Percentiles rank a stretch among this genome's conserved stretches.
Conservation (phyloP, 2,329 filamentous ascomycete species). For the Xylariaceae sp. region DNA sequence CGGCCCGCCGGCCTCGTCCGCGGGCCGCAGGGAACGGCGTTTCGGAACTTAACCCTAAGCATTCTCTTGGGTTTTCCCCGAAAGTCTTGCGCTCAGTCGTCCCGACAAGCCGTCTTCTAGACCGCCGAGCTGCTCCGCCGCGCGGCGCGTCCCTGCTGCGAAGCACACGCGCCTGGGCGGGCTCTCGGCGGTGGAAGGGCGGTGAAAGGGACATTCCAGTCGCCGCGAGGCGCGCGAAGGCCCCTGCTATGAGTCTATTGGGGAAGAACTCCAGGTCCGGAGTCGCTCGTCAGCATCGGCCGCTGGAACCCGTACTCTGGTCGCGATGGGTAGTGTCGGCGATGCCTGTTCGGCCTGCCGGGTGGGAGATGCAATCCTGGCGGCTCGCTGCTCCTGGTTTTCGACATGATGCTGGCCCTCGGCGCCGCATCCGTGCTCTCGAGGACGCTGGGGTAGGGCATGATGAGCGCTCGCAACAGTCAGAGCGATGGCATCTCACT, state of each 20-base stretch:
- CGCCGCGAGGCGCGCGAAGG: slow-evolving; percentile 47
- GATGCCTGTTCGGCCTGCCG: slow-evolving; percentile 14
- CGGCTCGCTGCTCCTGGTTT: slow-evolving; percentile 17
- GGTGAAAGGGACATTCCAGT: slow-evolving; percentile 48
- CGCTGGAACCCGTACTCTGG: slow-evolving; percentile 56
- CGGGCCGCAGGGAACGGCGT: slow-evolving; percentile 48
- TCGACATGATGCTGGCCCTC: slow-evolving; percentile 15
- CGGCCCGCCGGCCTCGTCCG: slow-evolving; percentile 41
- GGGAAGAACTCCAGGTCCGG: slow-evolving; percentile 67
- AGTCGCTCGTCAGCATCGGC: slow-evolving; percentile 66
- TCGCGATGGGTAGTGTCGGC: slow-evolving; percentile 27
- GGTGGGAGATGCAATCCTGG: slow-evolving; percentile 22
- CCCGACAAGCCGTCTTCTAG: slow-evolving; percentile 65
- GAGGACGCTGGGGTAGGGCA: slow-evolving; percentile 35
- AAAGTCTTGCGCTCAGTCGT: slow-evolving; percentile 63
- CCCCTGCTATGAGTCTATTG: slow-evolving; percentile 64
- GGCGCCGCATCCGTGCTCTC: slow-evolving; percentile 14
- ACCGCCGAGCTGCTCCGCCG: slow-evolving; percentile 24
- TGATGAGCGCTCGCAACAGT: slow-evolving; percentile 41
- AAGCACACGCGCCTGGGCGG: slow-evolving; percentile 34
- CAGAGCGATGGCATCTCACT: slow-evolving; percentile 33
- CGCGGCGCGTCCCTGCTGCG: slow-evolving; percentile 39
- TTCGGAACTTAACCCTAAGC: slow-evolving; percentile 98
- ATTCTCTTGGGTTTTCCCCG: slow-evolving; percentile 54
- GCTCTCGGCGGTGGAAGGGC: slow-evolving; percentile 38